Percentiles rank a stretch among this genome's conserved stretches.
These are phyloP conservation scores for Fermentozyma sake DNA, from an alignment of 1,139 yeast species.

Conservation along the genomic window DNA sequence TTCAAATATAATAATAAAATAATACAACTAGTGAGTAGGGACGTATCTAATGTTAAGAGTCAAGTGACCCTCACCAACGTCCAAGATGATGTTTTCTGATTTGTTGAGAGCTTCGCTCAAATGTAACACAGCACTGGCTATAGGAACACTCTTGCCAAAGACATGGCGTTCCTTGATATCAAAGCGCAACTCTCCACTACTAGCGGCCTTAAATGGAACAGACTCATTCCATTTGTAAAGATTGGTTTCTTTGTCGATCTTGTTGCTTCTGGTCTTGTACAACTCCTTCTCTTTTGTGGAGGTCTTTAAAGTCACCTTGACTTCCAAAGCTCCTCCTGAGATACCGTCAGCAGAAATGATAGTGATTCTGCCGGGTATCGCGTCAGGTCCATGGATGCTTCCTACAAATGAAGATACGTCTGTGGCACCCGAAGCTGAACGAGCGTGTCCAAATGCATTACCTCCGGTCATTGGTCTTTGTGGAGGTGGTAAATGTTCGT, in stretches of 20 bases:
- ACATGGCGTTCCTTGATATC: conserved; percentile 64
- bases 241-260: conserved; percentile 41
- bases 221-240: conserved; percentile 60
- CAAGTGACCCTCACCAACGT: conserved; percentile 28
- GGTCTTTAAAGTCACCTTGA: conserved; percentile 51
- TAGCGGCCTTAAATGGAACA: conserved; percentile 60
- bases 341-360: conserved; percentile 41
- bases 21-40: conserved; percentile 3
- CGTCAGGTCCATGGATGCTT: conserved; percentile 26
- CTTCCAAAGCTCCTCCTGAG: conserved; percentile 31
- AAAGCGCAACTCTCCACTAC: conserved; percentile 56
- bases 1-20: conserved; percentile 1
- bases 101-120: conserved; percentile 37
- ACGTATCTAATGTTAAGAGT: conserved; percentile 26
- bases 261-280: conserved; percentile 60
- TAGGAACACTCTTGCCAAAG: conserved; percentile 64
- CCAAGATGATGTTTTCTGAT: conserved; percentile 23
- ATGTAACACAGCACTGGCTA: conserved; percentile 51
- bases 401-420: conserved; percentile 34
- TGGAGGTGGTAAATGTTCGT: conserved; percentile 38
- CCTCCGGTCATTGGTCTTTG: conserved; percentile 23
- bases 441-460: conserved; percentile 18
- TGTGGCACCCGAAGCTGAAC: conserved; percentile 24
- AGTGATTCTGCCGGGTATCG: conserved; percentile 52
- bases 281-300: conserved; percentile 53